Evolutionary conservation across 2,329 filamentous ascomycete genomes (phyloP), one percentile per base, ranked within the genome.

Genomic region (Clarireedia monteithiana): DNA sequence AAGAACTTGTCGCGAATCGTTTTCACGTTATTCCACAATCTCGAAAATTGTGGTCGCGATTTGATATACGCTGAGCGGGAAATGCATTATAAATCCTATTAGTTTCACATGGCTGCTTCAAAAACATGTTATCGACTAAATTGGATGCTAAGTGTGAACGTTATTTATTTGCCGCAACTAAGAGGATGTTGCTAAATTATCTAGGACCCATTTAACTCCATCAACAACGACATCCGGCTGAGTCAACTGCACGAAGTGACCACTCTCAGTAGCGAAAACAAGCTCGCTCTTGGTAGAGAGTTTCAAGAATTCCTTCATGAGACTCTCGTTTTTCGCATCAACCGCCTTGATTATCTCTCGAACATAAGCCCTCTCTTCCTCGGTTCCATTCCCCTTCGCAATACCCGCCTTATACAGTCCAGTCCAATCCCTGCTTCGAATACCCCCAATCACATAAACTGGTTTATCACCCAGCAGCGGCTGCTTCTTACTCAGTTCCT

Each of bases 191-290:
- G 27, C 7, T 30, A 30, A 30, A 9, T 30, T 30, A 30, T 53
- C 7, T 15, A 57, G 14, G 5, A 54, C 39, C 46, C 55, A 54
- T 27, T 64, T 64, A 20, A 71, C 66, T 54, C 64, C 68, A 51
- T 67, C 67, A 38, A 67, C 67, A 62, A 71, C 63, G 54, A 68
- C 46, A 17, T 71, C 68, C 34, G 71, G 70, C 59, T 70, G 63
- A 34, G 65, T 70, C 34, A 72, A 36, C 50, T 72, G 66, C 2
- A 72, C 62, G 62, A 66, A 65, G 53, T 72, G 71, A 3, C 70
- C 70, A 67, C 70, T 72, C 58, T 68, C 59, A 1, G 9, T 48
- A 1, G 67, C 67, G 57, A 67, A 65, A 6, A 68, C 63, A 42
- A 69, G 55, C 55, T 65, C 59, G 6, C 62, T 62, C 52, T 59